A percentile compares a stretch with the other conserved stretches of the same genome.
phyloP scores from a whole-genome alignment of 106 monocot genomes.

The Dioscorea dumetorum region DNA sequence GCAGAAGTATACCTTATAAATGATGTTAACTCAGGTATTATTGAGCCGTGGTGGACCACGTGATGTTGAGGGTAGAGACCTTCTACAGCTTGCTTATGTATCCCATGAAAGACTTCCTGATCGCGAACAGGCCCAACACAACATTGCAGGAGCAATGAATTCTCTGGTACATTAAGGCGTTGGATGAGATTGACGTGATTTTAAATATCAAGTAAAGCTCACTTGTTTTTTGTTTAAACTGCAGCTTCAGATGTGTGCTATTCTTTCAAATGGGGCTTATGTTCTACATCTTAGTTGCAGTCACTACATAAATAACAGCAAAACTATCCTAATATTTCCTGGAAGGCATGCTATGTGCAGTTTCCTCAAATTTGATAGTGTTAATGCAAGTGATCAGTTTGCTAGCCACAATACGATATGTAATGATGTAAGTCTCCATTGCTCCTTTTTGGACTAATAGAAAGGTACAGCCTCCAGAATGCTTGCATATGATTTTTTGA shows the following conservation, averaged over 20 bases:
- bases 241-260: conserved; percentile 17
- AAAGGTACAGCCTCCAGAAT: no score
- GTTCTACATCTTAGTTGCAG: conserved; percentile 16
- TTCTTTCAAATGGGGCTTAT: conserved; percentile 19
- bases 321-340: neutral
- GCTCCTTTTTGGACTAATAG: no score
- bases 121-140: conserved; percentile 17
- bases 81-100: conserved; percentile 27
- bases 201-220: no score
- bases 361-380: conserved; percentile 6
- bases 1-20: no score
- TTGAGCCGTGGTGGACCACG: conserved; percentile 2
- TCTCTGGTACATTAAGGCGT: conserved; percentile 12
- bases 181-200: no score
- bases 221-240: neutral
- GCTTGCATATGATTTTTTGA: no score
- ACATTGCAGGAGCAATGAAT: conserved; percentile 24
- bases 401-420: conserved; percentile 7
- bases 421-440: conserved; percentile 11
- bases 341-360: conserved; percentile 21
- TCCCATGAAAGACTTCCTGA: conserved; percentile 23
- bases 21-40: conserved; percentile 7
- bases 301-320: conserved; percentile 22
- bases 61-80: conserved; percentile 15
- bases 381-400: neutral